Evolutionary conservation across 495 filamentous ascomycete genomes (phyloP).

Genomic region (Podospora didyma): DNA sequence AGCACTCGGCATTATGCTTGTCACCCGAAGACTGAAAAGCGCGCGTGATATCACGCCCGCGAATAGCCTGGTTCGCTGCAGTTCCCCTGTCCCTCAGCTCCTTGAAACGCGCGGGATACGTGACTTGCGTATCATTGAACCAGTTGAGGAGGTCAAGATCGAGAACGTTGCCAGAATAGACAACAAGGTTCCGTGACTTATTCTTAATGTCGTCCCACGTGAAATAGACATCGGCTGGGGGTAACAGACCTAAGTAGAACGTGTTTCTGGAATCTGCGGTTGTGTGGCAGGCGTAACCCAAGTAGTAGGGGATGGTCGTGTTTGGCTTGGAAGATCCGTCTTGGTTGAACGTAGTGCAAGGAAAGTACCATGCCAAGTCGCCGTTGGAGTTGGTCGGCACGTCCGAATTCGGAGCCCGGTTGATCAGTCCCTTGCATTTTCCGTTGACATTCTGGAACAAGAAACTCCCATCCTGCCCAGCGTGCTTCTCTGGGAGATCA

Average conservation of each 20-base stretch:
- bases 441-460: slow-evolving; percentile 99
- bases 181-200: slow-evolving; percentile 77
- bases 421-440: slow-evolving; percentile 91
- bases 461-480: slow-evolving; percentile 89
- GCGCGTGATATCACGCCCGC: slow-evolving; percentile 87
- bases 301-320: slow-evolving; percentile 65
- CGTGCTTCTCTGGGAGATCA: slow-evolving; percentile 74
- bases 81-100: slow-evolving; percentile 56
- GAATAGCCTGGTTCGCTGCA: slow-evolving; percentile 62
- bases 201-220: slow-evolving; percentile 96
- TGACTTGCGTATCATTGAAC: slow-evolving; percentile 86
- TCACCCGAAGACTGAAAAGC: slow-evolving; percentile 72
- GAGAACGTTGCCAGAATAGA: slow-evolving; percentile 90
- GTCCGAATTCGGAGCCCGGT: slow-evolving; percentile 59
- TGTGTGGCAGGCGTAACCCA: slow-evolving; percentile 91
- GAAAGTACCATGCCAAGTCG: slow-evolving; percentile 95
- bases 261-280: slow-evolving; percentile 56
- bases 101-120: slow-evolving; percentile 72
- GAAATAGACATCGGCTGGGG: slow-evolving; percentile 69
- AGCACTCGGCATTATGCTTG: slow-evolving; percentile 77
- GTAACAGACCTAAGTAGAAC: slow-evolving; percentile 69
- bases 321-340: slow-evolving; percentile 83
- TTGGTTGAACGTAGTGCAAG: slow-evolving; percentile 85
- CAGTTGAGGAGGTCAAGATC: slow-evolving; percentile 88
- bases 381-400: slow-evolving; percentile 71